These are phyloP conservation scores for Dactylellina sp. DNA, from an alignment of 2,329 filamentous ascomycete genomes.

Conservation along the genomic window DNA sequence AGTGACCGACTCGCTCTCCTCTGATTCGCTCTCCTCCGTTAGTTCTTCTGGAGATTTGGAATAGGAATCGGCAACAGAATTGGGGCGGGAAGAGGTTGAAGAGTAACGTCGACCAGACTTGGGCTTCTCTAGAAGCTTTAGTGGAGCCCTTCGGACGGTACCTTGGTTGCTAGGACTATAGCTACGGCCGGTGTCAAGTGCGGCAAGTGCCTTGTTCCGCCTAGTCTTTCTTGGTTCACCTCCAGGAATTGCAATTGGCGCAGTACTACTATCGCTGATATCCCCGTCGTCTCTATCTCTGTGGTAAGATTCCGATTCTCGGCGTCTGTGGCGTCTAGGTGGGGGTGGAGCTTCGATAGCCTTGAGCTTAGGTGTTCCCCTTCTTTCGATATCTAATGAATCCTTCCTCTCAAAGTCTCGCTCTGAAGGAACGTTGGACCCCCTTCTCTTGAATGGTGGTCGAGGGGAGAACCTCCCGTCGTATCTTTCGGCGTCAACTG, in stretches of 20 bases:
- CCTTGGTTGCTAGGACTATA: constrained; percentile 33
- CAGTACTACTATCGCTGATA: constrained; percentile 46
- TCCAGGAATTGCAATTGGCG: constrained; percentile 49
- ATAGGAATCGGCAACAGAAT: constrained; percentile 49
- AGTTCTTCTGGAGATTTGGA: constrained; percentile 48
- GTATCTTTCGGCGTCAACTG: constrained; percentile 36
- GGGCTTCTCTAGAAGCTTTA: constrained; percentile 38
- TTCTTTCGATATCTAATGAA: constrained; percentile 41
- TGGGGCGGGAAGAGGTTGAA: constrained; percentile 46
- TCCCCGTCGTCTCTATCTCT: constrained; percentile 50
- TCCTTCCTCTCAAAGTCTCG: constrained; percentile 41
- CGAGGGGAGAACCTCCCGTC: constrained; percentile 47
- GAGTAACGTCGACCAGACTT: constrained; percentile 37
- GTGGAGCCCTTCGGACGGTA: constrained; percentile 30
- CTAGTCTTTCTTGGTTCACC: constrained; percentile 34
- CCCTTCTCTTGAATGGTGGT: constrained; percentile 45
- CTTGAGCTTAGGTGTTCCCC: constrained; percentile 50
- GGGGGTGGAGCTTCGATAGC: constrained; percentile 50
- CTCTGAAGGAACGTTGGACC: constrained; percentile 46
- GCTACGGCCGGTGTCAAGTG: constrained; percentile 36
- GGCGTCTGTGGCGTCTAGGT: constrained; percentile 44
- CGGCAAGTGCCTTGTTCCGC: constrained; percentile 31
- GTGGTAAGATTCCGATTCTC: constrained; percentile 51
- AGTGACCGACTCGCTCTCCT: constrained; percentile 49
- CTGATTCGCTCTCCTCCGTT: constrained; percentile 40